These are phyloP conservation scores for Neurospora cerealis DNA, from an alignment of 495 filamentous ascomycete species.

Conservation along the genomic window DNA sequence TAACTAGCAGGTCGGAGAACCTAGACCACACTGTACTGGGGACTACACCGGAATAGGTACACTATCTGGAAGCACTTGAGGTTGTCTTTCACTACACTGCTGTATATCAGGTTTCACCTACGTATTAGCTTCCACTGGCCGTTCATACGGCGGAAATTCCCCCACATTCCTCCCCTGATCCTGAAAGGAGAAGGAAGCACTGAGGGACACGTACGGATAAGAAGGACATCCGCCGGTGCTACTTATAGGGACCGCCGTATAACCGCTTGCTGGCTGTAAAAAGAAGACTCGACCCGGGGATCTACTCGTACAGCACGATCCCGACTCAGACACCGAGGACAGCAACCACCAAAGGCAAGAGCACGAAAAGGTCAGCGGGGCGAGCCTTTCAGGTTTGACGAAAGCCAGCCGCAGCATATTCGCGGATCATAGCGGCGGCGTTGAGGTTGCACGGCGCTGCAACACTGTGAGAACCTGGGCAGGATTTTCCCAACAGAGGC, in stretches of 20 bases:
- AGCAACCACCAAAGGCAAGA: conserved; percentile 5
- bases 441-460: conserved; percentile 27
- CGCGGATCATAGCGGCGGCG: conserved; percentile 17
- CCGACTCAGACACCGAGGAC: conserved; percentile 8
- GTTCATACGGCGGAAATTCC: conserved; percentile 6
- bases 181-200: not conserved
- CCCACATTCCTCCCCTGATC: conserved; percentile 5
- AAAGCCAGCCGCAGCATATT: conserved; percentile 8
- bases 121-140: not conserved
- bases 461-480: conserved; percentile 18
- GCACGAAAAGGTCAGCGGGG: conserved; percentile 1
- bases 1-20: not conserved
- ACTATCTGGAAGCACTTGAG: not conserved
- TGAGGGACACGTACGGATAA: conserved; percentile 5
- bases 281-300: conserved; percentile 2
- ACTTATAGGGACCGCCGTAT: conserved; percentile 21
- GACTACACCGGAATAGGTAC: not conserved
- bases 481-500: conserved; percentile 4
- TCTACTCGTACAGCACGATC: conserved; percentile 17
- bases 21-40: not conserved
- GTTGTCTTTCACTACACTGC: not conserved
- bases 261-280: conserved; percentile 16
- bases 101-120: not conserved
- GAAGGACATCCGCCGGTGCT: conserved; percentile 14
- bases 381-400: not conserved